Evolutionary conservation across 768 basidiomycete species (phyloP).

Genomic region (Gloeophyllum trabeum): DNA sequence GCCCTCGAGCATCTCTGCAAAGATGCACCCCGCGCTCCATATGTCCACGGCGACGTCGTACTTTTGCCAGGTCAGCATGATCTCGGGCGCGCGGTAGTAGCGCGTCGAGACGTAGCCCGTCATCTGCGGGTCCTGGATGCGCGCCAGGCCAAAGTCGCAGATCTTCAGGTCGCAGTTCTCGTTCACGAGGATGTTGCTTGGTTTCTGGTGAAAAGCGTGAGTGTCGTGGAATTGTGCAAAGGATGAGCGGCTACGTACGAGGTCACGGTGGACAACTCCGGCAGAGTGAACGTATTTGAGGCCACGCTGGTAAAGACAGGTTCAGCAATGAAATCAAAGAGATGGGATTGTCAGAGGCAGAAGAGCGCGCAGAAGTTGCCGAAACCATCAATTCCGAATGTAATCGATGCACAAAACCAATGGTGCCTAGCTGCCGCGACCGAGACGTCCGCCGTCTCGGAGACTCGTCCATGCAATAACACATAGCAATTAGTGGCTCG

Average conservation of each 20-base stretch:
- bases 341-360: neutral
- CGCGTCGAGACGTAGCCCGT: conserved; percentile 98
- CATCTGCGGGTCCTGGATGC: conserved; percentile 99
- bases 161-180: conserved; percentile 99
- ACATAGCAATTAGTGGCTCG: too few species aligned
- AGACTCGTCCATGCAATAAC: too few species aligned
- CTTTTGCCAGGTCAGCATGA: conserved; percentile 99
- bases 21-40: conserved; percentile 99
- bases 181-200: conserved; percentile 98
- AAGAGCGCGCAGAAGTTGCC: too few species aligned
- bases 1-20: conserved; percentile 98
- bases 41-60: conserved; percentile 99
- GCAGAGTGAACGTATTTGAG: conserved; percentile 99
- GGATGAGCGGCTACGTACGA: conserved; percentile 53
- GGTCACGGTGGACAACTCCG: conserved; percentile 95
- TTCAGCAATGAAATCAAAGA: neutral
- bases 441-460: too few species aligned
- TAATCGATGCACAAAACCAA: too few species aligned
- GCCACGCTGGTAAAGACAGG: conserved; percentile 52
- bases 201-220: conserved; percentile 51
- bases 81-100: conserved; percentile 98
- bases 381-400: too few species aligned
- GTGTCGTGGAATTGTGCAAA: conserved; percentile 1
- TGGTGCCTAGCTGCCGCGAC: too few species aligned
- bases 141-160: conserved; percentile 96